Evolutionary conservation across 192 early-diverging fungal species (phyloP), one percentile per base, ranked within the genome.

Genomic region (Entomortierella lignicola): DNA sequence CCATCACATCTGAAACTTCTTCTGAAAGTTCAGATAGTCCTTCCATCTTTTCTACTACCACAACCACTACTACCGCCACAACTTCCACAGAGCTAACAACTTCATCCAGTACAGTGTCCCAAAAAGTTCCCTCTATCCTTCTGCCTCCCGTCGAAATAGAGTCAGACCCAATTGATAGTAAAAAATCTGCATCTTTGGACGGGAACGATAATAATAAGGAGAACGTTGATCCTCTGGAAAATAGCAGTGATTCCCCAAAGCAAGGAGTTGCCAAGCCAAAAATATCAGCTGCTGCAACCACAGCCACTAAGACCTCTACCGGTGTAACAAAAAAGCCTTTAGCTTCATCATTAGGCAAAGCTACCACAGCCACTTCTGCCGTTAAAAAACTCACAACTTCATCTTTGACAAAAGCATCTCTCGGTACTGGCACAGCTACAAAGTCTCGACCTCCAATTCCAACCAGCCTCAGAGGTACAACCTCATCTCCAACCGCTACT

Each of bases 101-200:
- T 37, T 37, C 34, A 4, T 37, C 5, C 34, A 7, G 34, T 10
- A 37, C 34, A 7, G 34, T n/a, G n/a, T n/a, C n/a, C n/a, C n/a
- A n/a, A n/a, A n/a, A n/a, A n/a, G 41, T 61, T 2, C 44, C 72
- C 25, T 55, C 44, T 25, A 60, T 77, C 23, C 64, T 77, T 13
- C 37, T 77, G 61, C 74, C 74, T 20, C 66, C 74, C 31, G 61
- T 68, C 21, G 74, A 77, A 11, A 77, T 77, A n/a, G 61, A 77
- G 4, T 50, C 67, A 25, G 44, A 68, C 1, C 41, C 67, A 18
- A 48, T 18, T 17, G 42, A 12, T 5, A 60, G 26, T 20, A 52
- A 27, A 34, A 37, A 53, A 25, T 2, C 10, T 13, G 52, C 26
- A 18, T 4, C 26, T 18, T 27, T 4, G 2, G 43, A 55, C 17